Base-by-base conservation (phyloP, 495 filamentous ascomycete genomes). In the Eremomyces bilateralis region DNA sequence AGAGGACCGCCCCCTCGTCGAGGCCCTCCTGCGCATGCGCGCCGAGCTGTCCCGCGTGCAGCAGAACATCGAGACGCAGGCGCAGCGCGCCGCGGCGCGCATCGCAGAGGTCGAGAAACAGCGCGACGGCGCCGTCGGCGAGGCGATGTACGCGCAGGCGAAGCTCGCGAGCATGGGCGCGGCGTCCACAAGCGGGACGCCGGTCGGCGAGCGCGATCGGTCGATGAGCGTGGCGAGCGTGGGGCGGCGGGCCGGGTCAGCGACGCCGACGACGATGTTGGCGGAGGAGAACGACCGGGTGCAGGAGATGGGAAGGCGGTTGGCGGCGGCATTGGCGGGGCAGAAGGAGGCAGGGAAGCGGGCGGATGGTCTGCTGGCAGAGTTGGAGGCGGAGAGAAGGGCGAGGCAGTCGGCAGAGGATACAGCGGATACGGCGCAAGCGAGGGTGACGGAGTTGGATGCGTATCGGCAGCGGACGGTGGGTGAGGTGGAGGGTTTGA, bases 41-140 rank as follows among this genome's bases (percentile, higher is more conserved):
- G 67, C 68, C 11, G 84, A 95, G 39, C 60, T 99, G 8, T 64
- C 67, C 24, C 77, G 76, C 29, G 73, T 99, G 36, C 88, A 95
- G 51, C 68, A 60, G 3, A 78, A 83, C 1, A 73, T 99, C 10
- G 81, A 91, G 41, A 64, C 77, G 27, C 85, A 94, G 57, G 76
- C 80, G 8, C 60, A 75, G 6, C 62, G 76, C 21, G 82, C 90
- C 3, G 84, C 82, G 3, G 80, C 78, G 47, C 69, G 80, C 38
- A 80, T 99, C 43, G 84, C 85, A 2, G 82, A 92, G 46, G 72
- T 88, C 4, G 88, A 94, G 51, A 80, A 77, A 40, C 84, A 95
- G 52, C 62, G 90, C 33, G 90, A 99, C 55, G 72, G 76, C 15
- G 88, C 88, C 13, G 67, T 99, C 27, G 75, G 70, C 40, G 90